Base-by-base conservation (phyloP, 1,284 basidiomycete genomes). In the Puccinia coronata region DNA sequence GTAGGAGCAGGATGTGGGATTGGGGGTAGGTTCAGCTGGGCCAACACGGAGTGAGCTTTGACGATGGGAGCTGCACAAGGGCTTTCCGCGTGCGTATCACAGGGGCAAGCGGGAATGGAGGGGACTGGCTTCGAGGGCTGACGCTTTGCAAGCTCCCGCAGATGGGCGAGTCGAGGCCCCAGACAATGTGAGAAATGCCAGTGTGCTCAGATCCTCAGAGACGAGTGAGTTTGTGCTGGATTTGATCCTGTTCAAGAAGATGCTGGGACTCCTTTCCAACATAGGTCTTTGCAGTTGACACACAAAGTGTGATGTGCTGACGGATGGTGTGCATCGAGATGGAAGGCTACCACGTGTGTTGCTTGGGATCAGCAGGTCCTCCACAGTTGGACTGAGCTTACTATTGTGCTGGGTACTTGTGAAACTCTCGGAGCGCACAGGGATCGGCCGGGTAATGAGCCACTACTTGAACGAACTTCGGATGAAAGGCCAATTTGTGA, bases 201-300 rank as follows among this genome's bases (percentile, higher is more conserved):
- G 86, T 74, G 84, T 84, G 85, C 57, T 84, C 86, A 84, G 1
- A 82, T 83, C 75, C 86, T 84, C 12, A 85, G 78, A 14, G 85
- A 73, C 0, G 85, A 89, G 90, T 89, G 87, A 83, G 91, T 91
- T 81, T 90, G 89, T 86, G 92, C 91, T 41, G 87, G 86, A 85
- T 92, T 87, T 82, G 86, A 84, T 89, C 92, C 83, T 90, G 89
- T n/a, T n/a, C n/a, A n/a, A n/a, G n/a, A n/a, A n/a, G n/a, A n/a
- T n/a, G n/a, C 91, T 74, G 92, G 89, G 71, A 89, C 83, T 92
- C 90, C 84, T 94, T 92, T n/a, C n/a, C n/a, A n/a, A n/a, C n/a
- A n/a, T n/a, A n/a, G n/a, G n/a, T 91, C 88, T 99, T 99, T 82
- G 96, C 95, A 0, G 92, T 92, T 86, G 92, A 93, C 86, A 98